Base-by-base conservation (phyloP, 2,329 filamentous ascomycete species). In the Incumbomyces lentus region DNA sequence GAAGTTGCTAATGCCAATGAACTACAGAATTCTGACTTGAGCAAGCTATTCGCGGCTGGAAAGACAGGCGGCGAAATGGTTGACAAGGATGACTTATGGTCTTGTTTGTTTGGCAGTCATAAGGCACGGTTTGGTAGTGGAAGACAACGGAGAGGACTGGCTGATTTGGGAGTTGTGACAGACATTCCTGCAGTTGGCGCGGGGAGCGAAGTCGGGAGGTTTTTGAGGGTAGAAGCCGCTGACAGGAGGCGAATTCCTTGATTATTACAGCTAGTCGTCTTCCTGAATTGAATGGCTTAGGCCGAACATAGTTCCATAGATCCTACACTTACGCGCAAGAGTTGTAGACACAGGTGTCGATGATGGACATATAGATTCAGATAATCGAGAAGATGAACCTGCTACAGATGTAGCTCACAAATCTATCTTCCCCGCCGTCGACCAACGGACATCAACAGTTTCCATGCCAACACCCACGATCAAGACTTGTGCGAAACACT, bases 1-100 rank as follows among this genome's bases (percentile, higher is more conserved):
- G 89, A 95, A 52, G 81, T 76, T 12, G 89, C 89, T 1, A 94
- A 96, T 60, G 86, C 86, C 2, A 68, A 85, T 38, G 87, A 95
- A 64, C 64, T 95, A 55, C 79, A 94, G 64, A 75, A 84, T 50
- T 84, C 82, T 6, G 73, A 78, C 1, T 64, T 93, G 31, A 75
- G 76, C 1, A 81, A 77, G 54, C 64, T 95, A 47, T 78, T 95
- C 66, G 77, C 74, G 33, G 82, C 81, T 53, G 78, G 80, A 19
- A 77, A 76, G 46, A 74, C 76, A 1, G 82, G 82, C 0, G 90
- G 90, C 1, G 92, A 96, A 64, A 70, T 85, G 47, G 85, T 96
- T 2, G 74, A 78, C 37, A 76, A 83, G 52, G 75, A 79, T 11
- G 90, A 95, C 62, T 60, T 96, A 36, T 95, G 89, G 90, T 78